A percentile compares a stretch with the other conserved stretches of the same genome.
phyloP scores from a whole-genome alignment of 257 asterid genomes.

The Solanum tarapatanum region DNA sequence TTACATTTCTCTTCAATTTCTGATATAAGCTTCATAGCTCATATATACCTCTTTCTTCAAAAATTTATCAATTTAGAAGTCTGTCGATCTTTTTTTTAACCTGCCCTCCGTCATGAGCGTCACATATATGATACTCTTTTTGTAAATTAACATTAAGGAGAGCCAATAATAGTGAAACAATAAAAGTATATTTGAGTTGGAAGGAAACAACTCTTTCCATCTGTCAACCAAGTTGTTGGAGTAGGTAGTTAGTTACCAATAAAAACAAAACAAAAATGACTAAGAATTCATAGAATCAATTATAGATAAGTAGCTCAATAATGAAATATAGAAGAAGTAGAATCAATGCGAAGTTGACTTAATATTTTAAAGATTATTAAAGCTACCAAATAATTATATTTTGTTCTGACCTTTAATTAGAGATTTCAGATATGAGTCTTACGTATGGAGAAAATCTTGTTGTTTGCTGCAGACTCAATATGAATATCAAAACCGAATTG shows the following conservation, averaged over 20 bases:
- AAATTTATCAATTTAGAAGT: neutral
- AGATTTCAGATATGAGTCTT: rapidly evolving
- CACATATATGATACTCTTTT: neutral
- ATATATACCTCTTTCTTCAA: neutral
- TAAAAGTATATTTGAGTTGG: neutral
- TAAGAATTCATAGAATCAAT: neutral
- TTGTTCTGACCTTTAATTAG: neutral
- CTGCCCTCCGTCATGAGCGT: neutral
- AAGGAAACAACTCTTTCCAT: neutral
- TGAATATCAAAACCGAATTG: rapidly evolving
- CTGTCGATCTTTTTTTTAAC: neutral
- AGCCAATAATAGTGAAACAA: neutral
- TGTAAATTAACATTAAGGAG: neutral
- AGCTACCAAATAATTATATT: neutral
- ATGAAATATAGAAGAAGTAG: neutral
- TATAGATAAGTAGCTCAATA: neutral
- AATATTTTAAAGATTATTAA: neutral
- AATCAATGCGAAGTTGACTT: neutral
- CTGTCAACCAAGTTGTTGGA: neutral
- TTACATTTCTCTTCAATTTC: neutral
- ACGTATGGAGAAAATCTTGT: neutral
- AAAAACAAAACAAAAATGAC: neutral
- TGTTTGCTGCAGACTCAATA: neutral
- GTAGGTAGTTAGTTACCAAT: neutral
- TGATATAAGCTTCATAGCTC: neutral